phyloP scores from a whole-genome alignment of 352 stramenopile species.

The Pythium aquatile region DNA sequence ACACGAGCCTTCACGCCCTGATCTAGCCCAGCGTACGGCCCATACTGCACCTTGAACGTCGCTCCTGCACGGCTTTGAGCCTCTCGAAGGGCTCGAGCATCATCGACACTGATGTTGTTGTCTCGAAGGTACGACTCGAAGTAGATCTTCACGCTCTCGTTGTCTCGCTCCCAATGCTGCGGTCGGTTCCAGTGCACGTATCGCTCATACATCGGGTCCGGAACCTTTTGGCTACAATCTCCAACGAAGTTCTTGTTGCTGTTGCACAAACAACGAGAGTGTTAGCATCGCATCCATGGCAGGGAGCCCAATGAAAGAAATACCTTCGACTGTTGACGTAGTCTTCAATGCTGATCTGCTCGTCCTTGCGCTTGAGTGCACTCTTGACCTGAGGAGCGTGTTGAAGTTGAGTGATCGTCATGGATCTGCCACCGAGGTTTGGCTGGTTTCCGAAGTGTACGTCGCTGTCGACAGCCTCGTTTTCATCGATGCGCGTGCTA shows the following conservation, averaged over 20 bases:
- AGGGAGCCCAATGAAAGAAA: neutral
- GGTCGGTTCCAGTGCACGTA: conserved; percentile 54
- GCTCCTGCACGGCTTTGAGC: conserved; percentile 65
- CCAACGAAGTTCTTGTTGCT: conserved; percentile 65
- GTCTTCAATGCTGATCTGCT: conserved; percentile 60
- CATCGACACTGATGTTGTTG: conserved; percentile 69
- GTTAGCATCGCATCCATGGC: neutral
- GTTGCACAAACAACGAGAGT: conserved; percentile 15
- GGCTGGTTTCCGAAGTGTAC: conserved; percentile 10
- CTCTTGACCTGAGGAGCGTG: conserved; percentile 20
- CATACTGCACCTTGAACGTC: conserved; percentile 79
- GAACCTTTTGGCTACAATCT: conserved; percentile 36
- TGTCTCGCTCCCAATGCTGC: conserved; percentile 80
- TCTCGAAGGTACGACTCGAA: conserved; percentile 81
- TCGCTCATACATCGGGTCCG: conserved; percentile 70
- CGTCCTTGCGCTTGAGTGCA: conserved; percentile 51
- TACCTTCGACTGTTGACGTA: conserved; percentile 51
- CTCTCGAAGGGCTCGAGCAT: conserved; percentile 59
- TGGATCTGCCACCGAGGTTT: conserved; percentile 2
- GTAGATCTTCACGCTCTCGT: conserved; percentile 73
- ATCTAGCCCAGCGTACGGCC: conserved; percentile 76
- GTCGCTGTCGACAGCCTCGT: neutral
- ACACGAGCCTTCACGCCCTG: conserved; percentile 77
- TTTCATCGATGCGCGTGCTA: conserved; percentile 13
- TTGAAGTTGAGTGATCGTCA: conserved; percentile 16